Evolutionary conservation across 169 alveolate genomes (phyloP), one percentile per base, ranked within the genome.

Genomic region (Plasmodium gallinaceum): DNA sequence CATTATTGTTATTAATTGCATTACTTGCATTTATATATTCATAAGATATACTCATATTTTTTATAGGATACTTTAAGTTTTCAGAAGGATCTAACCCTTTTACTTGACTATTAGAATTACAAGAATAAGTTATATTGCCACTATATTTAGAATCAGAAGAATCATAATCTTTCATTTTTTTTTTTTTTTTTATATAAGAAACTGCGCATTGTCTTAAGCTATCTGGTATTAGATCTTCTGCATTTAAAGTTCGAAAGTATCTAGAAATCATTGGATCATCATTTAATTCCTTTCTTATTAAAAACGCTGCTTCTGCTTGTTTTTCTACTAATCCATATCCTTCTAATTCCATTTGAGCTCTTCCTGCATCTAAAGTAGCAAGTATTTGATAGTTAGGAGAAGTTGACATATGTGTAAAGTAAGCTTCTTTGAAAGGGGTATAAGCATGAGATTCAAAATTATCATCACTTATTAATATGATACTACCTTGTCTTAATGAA

Each of bases 381-480:
- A 88, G 32, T 0, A 92, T 88, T 51, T 92, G 95, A 66, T 92
- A 92, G 73, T 92, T 92, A 3, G 95, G 95, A 5, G 95, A 92
- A 7, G 95, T 92, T 26, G 93, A 88, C 95, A 88, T 92, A 86
- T 92, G 95, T 26, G 95, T 88, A 88, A 76, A 92, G 37, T 92
- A 92, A 39, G 93, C 93, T 73, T 92, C 95, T 37, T 88, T 92
- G 74, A 92, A 92, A 22, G 95, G 71, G 0, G 93, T 78, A 64
- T 92, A 88, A 2, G 92, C 95, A 74, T 88, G 92, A 1, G 92
- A 83, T 73, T 88, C 93, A 65, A 92, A 92, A 43, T 75, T 58
- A 64, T 92, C 95, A 57, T 92, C 95, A 58, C 91, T 92, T 45
- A 88, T 90, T 24, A 88, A 69, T 37, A 92, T 90, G 72, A 92